These are phyloP conservation scores for Eremomyces bilateralis DNA, from an alignment of 495 filamentous ascomycete species.

Conservation along the genomic window DNA sequence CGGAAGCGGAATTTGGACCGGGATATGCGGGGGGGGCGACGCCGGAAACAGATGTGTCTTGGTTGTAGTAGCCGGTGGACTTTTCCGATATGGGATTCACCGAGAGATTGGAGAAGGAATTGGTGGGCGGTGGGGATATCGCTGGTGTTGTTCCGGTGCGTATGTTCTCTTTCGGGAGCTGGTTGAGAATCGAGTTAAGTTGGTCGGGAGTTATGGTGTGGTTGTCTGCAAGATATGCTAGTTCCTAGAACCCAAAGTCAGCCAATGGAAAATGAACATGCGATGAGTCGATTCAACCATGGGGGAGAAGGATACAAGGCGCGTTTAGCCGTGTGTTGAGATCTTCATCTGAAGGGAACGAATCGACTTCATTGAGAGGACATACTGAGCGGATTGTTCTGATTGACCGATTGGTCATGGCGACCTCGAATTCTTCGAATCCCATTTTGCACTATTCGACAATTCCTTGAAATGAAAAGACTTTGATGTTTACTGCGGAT, in stretches of 20 bases:
- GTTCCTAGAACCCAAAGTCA: constrained; percentile 37
- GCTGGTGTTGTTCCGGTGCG: too few species aligned
- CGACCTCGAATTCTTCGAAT: constrained; percentile 11
- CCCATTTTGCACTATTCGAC: neutral
- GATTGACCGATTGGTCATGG: constrained; percentile 55
- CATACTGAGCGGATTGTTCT: constrained; percentile 66
- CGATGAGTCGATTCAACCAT: neutral
- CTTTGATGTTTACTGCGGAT: too few species aligned
- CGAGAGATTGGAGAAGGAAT: constrained; percentile 16
- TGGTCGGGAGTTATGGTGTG: constrained; percentile 47
- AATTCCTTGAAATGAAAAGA: too few species aligned
- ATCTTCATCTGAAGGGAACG: too few species aligned
- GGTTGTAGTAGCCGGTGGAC: constrained; percentile 22
- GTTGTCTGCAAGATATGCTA: constrained; percentile 69
- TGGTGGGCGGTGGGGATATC: constrained; percentile 30
- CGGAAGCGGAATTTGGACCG: too few species aligned
- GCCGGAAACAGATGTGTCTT: constrained; percentile 25
- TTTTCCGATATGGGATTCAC: constrained; percentile 35
- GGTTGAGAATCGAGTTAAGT: constrained; percentile 44
- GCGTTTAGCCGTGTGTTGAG: too few species aligned
- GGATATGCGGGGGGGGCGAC: constrained; percentile 26
- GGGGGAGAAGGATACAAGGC: neutral
- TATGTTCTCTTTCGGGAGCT: constrained; percentile 43
- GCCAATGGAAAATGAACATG: too few species aligned
- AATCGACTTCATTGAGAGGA: constrained; percentile 5